Base-by-base conservation (phyloP, 352 stramenopile species). In the Pythium biforme region DNA sequence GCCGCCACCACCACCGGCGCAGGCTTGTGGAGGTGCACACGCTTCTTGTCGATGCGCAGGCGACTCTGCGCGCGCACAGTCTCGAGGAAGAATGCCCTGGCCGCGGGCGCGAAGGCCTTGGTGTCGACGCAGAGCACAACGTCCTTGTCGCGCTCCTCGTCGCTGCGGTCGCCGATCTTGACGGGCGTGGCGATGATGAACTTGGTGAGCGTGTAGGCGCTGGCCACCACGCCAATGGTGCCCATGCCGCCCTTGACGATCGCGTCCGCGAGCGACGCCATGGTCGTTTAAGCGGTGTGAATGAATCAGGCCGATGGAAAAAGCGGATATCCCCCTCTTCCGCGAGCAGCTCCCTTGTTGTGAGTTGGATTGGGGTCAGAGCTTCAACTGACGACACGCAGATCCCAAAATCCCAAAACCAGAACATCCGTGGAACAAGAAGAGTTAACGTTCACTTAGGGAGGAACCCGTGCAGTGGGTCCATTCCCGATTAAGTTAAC, bases 171-270 rank as follows among this genome's bases (percentile, higher is more conserved):
- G 0, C 68, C 69, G 45, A 90, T 81, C 77, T 81, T 83, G 79
- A 92, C 76, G 9, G 81, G 74, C 31, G 83, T 89, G 22, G 77
- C 75, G 47, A 85, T 59, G 55, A 94, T 88, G 73, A 92, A 94
- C 75, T 90, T 92, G 66, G 79, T 81, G 43, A 94, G 76, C 71
- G 81, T 87, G 67, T 81, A 81, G 58, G 81, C 82, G 52, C 82
- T 94, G 47, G 79, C 82, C 19, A 88, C 56, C 45, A 94, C 88
- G 63, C 84, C 84, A 51, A 88, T 60, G n/a, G 77, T 73, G 45
- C 82, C 81, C 7, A 94, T 54, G 43, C 79, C 84, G 56, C 82
- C 79, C 73, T 91, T 90, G 62, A 92, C 50, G 29, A 91, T 40
- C 55, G 75, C 71, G 41, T 91, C 80, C 31, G 73, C 68, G 33